Evolutionary conservation across 2,329 filamentous ascomycete species (phyloP).

Genomic region (Lachnellula willkommii): DNA sequence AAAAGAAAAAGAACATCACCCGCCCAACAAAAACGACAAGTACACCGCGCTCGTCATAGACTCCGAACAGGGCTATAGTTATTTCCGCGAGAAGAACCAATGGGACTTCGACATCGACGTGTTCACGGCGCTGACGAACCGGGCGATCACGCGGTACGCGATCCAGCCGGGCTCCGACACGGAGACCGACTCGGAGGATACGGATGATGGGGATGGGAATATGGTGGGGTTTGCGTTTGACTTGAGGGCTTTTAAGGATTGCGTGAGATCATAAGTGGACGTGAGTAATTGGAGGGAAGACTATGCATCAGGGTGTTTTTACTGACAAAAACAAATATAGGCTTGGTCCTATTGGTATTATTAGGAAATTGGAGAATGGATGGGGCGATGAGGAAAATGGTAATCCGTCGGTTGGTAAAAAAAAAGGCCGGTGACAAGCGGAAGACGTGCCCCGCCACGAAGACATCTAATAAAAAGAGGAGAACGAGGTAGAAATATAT

Average conservation of each 20-base stretch:
- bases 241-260: neutral
- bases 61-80: no score
- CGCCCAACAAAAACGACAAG: no score
- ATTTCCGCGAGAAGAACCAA: no score
- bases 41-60: no score
- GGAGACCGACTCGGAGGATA: neutral
- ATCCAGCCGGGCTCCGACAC: no score
- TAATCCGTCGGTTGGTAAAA: neutral
- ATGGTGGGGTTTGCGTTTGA: neutral
- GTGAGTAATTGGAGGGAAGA: neutral
- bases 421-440: neutral
- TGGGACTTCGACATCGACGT: no score
- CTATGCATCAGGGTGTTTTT: neutral
- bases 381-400: no score
- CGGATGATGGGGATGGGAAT: neutral
- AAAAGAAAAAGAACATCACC: no score
- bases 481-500: no score
- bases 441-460: neutral
- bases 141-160: no score
- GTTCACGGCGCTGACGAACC: no score
- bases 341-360: neutral
- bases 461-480: neutral
- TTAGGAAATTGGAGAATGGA: neutral
- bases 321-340: neutral
- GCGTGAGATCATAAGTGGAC: neutral